These are phyloP conservation scores for Chlorella sp. DNA, from an alignment of 139 green algal species.

Conservation along the genomic window DNA sequence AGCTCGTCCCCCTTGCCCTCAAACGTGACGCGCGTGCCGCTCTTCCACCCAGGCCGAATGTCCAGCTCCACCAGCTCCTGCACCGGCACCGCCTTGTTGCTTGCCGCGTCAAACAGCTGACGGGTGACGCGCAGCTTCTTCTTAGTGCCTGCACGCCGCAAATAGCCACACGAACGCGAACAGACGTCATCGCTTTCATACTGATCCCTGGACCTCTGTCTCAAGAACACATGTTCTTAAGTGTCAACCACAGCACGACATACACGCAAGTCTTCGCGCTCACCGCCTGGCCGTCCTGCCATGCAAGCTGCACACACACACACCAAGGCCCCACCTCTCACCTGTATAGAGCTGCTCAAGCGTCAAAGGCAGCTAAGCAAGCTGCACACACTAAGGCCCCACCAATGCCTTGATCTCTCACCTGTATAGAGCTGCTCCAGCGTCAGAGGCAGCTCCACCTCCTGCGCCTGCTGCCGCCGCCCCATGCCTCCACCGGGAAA, in stretches of 20 bases:
- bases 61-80: conserved; percentile 56
- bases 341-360: conserved; percentile 60
- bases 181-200: too few species aligned
- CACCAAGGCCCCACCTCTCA: too few species aligned
- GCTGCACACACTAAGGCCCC: too few species aligned
- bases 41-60: conserved; percentile 67
- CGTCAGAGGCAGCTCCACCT: conserved; percentile 30
- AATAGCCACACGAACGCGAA: too few species aligned
- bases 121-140: conserved; percentile 64
- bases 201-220: too few species aligned
- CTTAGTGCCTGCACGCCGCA: not conserved
- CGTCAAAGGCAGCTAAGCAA: conserved; percentile 29
- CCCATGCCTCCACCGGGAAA: too few species aligned
- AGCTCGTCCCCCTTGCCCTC: not conserved
- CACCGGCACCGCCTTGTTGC: conserved; percentile 28
- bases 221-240: too few species aligned
- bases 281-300: too few species aligned
- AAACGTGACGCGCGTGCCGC: conserved; percentile 33
- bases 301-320: too few species aligned
- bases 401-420: too few species aligned
- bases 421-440: conserved; percentile 60
- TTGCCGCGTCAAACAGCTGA: conserved; percentile 39
- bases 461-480: not conserved
- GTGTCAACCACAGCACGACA: too few species aligned
- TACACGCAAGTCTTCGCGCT: too few species aligned